Evolutionary conservation across 139 green algal genomes (phyloP).

Genomic region (Haematococcus sp.): DNA sequence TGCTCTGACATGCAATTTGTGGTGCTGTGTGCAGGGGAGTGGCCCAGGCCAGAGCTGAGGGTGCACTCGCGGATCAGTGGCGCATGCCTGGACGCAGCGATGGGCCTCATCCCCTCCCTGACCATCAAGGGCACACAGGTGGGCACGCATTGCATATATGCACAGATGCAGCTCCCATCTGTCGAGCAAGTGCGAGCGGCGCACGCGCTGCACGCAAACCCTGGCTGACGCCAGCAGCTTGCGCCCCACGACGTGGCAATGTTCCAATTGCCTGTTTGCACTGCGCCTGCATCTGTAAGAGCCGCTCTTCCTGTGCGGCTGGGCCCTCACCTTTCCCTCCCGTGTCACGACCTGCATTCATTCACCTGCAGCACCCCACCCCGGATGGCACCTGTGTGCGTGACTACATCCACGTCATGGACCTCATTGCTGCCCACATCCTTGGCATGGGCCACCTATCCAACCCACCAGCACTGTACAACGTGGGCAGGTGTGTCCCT

Average conservation of each 20-base stretch:
- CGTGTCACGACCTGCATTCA: too few species aligned
- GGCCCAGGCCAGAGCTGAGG: slow-evolving; percentile 53
- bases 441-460: slow-evolving; percentile 22
- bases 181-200: neutral
- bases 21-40: slow-evolving; percentile 47
- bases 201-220: neutral
- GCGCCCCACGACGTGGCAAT: too few species aligned
- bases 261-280: too few species aligned
- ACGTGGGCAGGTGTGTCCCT: slow-evolving; percentile 47
- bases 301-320: too few species aligned
- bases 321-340: too few species aligned
- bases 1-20: neutral
- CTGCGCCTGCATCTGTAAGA: too few species aligned
- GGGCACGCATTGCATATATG: neutral
- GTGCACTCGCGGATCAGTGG: slow-evolving; percentile 62
- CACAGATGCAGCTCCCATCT: neutral
- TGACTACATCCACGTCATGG: slow-evolving; percentile 79
- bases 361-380: slow-evolving; percentile 41
- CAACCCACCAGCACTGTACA: slow-evolving; percentile 65
- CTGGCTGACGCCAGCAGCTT: too few species aligned
- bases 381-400: slow-evolving; percentile 49
- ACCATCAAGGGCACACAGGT: slow-evolving; percentile 39
- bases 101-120: slow-evolving; percentile 46
- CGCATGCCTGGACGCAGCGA: slow-evolving; percentile 73
- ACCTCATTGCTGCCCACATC: slow-evolving; percentile 69